A percentile compares a stretch with the other conserved stretches of the same genome.
phyloP scores from a whole-genome alignment of 257 asterid species.

The Linaria vulgaris region DNA sequence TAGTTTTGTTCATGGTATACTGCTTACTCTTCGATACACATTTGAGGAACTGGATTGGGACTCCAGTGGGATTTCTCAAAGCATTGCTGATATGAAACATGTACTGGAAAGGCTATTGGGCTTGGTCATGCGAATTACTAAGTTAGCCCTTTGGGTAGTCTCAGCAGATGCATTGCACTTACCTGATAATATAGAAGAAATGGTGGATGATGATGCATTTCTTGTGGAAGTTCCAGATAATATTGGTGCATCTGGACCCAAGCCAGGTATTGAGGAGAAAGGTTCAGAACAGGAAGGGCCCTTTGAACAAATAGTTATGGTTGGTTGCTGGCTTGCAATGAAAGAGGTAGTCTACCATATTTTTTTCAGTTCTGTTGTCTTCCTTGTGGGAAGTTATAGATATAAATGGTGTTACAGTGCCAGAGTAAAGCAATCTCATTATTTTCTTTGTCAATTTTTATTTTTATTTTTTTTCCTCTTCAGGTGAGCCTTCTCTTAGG shows the following conservation, averaged over 20 bases:
- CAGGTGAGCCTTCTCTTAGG: constrained; percentile 98
- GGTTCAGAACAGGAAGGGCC: constrained; percentile 35
- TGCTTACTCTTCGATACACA: constrained; percentile 88
- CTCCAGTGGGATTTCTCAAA: constrained; percentile 43
- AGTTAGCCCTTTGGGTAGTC: constrained; percentile 96
- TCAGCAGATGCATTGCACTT: constrained; percentile 87
- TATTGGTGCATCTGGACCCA: constrained; percentile 36
- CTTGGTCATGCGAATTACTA: constrained; percentile 78
- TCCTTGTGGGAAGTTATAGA: constrained; percentile 3
- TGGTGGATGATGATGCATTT: constrained; percentile 55
- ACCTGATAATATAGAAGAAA: constrained; percentile 83
- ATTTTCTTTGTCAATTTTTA: constrained; percentile 19
- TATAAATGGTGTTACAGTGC: constrained; percentile 19
- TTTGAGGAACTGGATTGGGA: constrained; percentile 95
- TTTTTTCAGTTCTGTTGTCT: constrained; percentile 19
- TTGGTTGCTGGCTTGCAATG: constrained; percentile 99
- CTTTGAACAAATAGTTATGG: constrained; percentile 87
- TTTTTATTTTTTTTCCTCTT: no score
- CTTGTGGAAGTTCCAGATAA: constrained; percentile 43
- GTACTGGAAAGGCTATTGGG: constrained; percentile 71
- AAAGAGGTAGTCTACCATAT: constrained; percentile 66
- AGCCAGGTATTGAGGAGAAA: constrained; percentile 40
- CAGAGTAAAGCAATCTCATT: background rate
- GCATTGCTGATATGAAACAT: constrained; percentile 51
- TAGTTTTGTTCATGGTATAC: constrained; percentile 91